Evolutionary conservation across 371 early-diverging fungal genomes (phyloP).

Genomic region (Syncephalastrum monosporum): DNA sequence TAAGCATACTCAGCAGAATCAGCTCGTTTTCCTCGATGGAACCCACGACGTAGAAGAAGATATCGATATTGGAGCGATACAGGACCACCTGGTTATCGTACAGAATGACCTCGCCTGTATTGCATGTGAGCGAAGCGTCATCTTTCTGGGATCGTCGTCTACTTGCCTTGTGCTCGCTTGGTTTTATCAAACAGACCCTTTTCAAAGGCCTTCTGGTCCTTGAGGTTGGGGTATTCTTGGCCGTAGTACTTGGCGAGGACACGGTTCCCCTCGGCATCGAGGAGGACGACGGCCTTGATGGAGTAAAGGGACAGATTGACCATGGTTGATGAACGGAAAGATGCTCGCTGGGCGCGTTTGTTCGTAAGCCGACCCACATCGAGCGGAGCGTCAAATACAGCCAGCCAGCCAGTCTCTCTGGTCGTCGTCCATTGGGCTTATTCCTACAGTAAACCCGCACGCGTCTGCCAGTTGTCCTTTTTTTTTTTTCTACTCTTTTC

Average conservation of each 20-base stretch:
- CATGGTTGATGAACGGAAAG: conserved; percentile 38
- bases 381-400: too few relatives aligned
- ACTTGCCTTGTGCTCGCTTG: conserved; percentile 60
- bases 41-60: conserved; percentile 90
- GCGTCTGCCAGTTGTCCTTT: too few relatives aligned
- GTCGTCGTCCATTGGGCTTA: too few relatives aligned
- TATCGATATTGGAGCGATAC: conserved; percentile 82
- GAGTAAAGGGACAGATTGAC: conserved; percentile 83
- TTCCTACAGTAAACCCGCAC: too few relatives aligned
- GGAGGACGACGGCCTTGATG: conserved; percentile 82
- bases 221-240: conserved; percentile 52
- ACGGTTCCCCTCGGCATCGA: conserved; percentile 93
- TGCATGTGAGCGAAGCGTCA: neutral
- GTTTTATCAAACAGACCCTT: conserved; percentile 91
- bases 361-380: too few relatives aligned
- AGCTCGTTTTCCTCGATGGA: conserved; percentile 94
- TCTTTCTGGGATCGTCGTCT: neutral
- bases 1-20: conserved; percentile 76
- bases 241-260: conserved; percentile 92
- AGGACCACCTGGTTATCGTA: conserved; percentile 89
- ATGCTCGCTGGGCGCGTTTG: too few relatives aligned
- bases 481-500: too few relatives aligned
- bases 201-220: conserved; percentile 93
- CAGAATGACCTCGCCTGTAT: conserved; percentile 81
- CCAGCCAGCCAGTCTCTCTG: too few relatives aligned